A percentile compares a stretch with the other conserved stretches of the same genome.
Conservation (phyloP, 164 flowering plant genomes). For the Chimonanthus salicifolius region DNA sequence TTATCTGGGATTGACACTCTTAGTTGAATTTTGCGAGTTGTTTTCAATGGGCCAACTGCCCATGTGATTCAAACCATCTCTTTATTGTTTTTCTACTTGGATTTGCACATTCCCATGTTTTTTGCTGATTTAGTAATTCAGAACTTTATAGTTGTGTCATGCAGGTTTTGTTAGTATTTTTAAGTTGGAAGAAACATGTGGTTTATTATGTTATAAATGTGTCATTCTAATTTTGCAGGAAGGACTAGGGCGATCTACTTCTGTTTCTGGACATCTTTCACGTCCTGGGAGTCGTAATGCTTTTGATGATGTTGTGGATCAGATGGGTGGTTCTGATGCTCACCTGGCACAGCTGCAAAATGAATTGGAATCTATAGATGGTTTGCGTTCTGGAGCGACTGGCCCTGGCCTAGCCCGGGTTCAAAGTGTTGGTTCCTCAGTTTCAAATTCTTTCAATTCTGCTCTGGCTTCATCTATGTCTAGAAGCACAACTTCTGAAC, state of each 20-base stretch:
- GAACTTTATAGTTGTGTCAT: neutral
- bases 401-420: conserved; percentile 32
- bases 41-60: too few species aligned
- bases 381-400: conserved; percentile 29
- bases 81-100: neutral
- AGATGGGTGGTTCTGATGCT: conserved; percentile 21
- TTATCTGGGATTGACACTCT: too few species aligned
- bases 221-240: conserved; percentile 43
- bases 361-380: conserved; percentile 31
- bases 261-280: conserved; percentile 37
- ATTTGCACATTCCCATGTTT: neutral
- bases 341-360: conserved; percentile 22
- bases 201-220: neutral
- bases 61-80: neutral
- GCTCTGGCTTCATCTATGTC: conserved; percentile 49
- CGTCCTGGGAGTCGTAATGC: conserved; percentile 49
- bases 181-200: neutral
- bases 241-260: conserved; percentile 47
- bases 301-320: conserved; percentile 35
- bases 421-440: conserved; percentile 31
- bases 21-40: too few species aligned
- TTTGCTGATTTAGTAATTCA: neutral
- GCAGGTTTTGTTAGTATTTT: neutral
- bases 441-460: conserved; percentile 44
- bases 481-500: conserved; percentile 61